Percentiles rank a stretch among this genome's conserved stretches.
Evolutionary conservation across 176 grass and related monocot genomes (phyloP).

Genomic region (Calamus simplicifolius): DNA sequence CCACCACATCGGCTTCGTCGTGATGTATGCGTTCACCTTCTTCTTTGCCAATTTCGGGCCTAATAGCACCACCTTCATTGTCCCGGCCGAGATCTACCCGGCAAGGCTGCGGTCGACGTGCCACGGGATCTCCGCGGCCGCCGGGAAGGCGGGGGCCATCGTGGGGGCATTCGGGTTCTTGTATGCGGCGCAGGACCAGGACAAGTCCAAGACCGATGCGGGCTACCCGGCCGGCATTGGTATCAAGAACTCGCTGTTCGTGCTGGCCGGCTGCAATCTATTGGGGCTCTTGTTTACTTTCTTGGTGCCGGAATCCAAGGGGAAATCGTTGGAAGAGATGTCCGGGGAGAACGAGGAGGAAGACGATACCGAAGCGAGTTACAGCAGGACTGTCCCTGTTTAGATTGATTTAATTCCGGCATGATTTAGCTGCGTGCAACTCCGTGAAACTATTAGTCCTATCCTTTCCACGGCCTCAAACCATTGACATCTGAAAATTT

Average conservation of each 20-base stretch:
- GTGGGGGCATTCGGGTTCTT: constrained; percentile 68
- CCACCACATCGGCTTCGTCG: constrained; percentile 36
- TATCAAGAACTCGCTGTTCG: constrained; percentile 35
- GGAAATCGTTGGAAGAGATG: constrained; percentile 54
- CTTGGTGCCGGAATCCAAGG: constrained; percentile 54
- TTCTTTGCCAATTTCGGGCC: constrained; percentile 93
- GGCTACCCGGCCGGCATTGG: constrained; percentile 44
- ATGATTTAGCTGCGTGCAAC: too few relatives aligned
- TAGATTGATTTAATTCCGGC: background rate
- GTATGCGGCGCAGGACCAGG: constrained; percentile 38
- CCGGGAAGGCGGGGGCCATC: constrained; percentile 77
- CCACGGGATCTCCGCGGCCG: constrained; percentile 66
- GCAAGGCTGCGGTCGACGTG: constrained; percentile 65
- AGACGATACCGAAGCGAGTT: background rate
- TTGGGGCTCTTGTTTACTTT: constrained; percentile 41
- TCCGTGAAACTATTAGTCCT: too few relatives aligned
- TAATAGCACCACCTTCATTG: constrained; percentile 68
- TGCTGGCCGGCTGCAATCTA: constrained; percentile 32
- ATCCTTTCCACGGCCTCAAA: too few relatives aligned
- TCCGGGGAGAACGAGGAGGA: constrained; percentile 30
- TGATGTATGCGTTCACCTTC: constrained; percentile 60
- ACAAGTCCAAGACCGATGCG: constrained; percentile 15
- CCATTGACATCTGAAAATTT: too few relatives aligned
- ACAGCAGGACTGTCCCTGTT: background rate
- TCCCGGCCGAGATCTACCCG: constrained; percentile 79